phyloP scores from a whole-genome alignment of 768 basidiomycete species.

The Leccinum obscurum region DNA sequence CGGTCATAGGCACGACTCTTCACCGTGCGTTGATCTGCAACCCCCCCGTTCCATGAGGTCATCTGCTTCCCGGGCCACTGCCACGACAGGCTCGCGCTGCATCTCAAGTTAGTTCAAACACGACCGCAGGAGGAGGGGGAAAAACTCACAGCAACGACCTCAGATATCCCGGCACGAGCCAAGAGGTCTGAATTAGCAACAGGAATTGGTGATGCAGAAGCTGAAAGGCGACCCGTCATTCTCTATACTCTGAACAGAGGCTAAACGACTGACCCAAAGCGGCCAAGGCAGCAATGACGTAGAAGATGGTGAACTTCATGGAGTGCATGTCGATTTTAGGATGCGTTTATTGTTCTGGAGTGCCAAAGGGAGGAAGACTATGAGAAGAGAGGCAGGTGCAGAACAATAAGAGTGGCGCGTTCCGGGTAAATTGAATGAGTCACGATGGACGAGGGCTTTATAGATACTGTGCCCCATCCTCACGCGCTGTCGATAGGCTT shows the following conservation, averaged over 20 bases:
- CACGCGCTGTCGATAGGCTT: background rate
- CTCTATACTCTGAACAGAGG: background rate
- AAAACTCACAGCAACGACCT: slow-evolving; percentile 21
- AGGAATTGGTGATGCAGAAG: slow-evolving; percentile 30
- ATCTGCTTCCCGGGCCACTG: slow-evolving; percentile 18
- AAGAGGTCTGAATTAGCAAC: slow-evolving; percentile 9
- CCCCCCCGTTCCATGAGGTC: slow-evolving; percentile 14
- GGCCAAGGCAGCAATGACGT: slow-evolving; percentile 29
- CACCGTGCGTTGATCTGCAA: background rate
- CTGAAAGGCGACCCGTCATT: slow-evolving; percentile 15
- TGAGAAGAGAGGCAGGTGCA: slow-evolving; percentile 9
- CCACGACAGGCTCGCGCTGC: slow-evolving; percentile 16
- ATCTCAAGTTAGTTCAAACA: background rate
- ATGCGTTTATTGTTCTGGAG: slow-evolving; percentile 30
- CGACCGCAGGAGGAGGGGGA: rapidly evolving
- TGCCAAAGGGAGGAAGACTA: background rate
- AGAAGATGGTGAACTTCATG: slow-evolving; percentile 30
- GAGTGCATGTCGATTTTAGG: slow-evolving; percentile 30
- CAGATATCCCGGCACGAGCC: background rate
- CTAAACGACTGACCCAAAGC: slow-evolving; percentile 23
- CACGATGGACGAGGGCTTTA: slow-evolving; percentile 23
- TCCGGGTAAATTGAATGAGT: slow-evolving; percentile 20
- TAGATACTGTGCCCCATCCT: slow-evolving; percentile 16
- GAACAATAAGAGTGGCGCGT: slow-evolving; percentile 34
- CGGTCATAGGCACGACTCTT: background rate